Conservation (phyloP, 2,329 filamentous ascomycete species). For the Pseudogymnoascus sp. region DNA sequence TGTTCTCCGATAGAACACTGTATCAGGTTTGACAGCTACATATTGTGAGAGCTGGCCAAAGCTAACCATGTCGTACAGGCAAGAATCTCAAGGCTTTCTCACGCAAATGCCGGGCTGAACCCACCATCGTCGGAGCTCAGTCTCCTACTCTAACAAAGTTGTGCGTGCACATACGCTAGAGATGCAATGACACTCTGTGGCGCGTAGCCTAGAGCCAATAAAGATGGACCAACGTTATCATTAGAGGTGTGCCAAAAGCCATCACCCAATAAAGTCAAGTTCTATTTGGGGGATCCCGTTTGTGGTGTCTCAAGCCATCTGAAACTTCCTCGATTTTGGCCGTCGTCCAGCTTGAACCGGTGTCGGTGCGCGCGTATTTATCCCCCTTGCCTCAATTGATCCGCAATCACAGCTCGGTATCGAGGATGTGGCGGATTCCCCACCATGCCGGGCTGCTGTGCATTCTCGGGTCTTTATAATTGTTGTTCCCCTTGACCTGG, state of each 20-base stretch:
- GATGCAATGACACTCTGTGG: not conserved
- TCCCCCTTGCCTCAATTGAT: not conserved
- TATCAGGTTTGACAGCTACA: not conserved
- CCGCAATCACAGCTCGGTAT: not conserved
- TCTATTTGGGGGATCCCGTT: not conserved
- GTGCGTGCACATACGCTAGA: not conserved
- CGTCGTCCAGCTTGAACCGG: not conserved
- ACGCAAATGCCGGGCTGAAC: not conserved
- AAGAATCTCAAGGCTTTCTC: not conserved
- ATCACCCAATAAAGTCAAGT: not conserved
- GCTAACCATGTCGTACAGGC: not conserved
- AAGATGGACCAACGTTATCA: not conserved
- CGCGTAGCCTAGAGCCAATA: not conserved
- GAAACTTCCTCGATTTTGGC: not conserved
- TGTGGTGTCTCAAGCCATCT: not conserved
- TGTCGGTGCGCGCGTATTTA: conserved; percentile 1
- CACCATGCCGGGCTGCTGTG: not conserved
- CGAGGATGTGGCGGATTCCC: not conserved
- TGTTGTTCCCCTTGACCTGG: not conserved
- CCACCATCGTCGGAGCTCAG: not conserved
- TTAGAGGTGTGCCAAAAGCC: not conserved
- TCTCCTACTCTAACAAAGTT: not conserved
- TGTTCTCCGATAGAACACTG: not conserved
- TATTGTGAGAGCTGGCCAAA: not conserved
- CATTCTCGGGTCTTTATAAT: conserved; percentile 1